A percentile compares a stretch with the other conserved stretches of the same genome.
phyloP scores from a whole-genome alignment of 371 early-diverging fungal genomes.

The Mucor circinelloides region DNA sequence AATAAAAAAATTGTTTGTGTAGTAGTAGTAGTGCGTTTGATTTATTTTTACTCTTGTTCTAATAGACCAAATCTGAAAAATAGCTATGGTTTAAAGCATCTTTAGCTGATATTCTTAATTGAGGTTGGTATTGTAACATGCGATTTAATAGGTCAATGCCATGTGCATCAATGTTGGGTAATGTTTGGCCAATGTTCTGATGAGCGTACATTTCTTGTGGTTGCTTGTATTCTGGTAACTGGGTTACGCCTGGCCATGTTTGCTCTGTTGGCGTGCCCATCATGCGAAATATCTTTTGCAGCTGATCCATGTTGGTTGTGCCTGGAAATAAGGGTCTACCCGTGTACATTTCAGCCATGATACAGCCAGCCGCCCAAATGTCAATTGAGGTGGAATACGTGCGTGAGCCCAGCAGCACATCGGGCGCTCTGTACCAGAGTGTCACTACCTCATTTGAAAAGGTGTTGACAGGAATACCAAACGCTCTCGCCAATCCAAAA shows the following conservation, averaged over 20 bases:
- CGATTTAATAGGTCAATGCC: slow-evolving; percentile 77
- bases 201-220: slow-evolving; percentile 74
- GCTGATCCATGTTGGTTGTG: slow-evolving; percentile 87
- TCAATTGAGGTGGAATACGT: slow-evolving; percentile 97
- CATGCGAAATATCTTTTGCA: slow-evolving; percentile 83
- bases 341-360: slow-evolving; percentile 93
- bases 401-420: slow-evolving; percentile 94
- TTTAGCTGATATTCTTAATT: slow-evolving; percentile 82
- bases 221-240: slow-evolving; percentile 86
- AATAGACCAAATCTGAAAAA: slow-evolving; percentile 60
- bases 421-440: slow-evolving; percentile 95
- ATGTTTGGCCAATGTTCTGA: slow-evolving; percentile 60
- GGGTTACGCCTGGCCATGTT: slow-evolving; percentile 86
- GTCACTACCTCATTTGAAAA: slow-evolving; percentile 99
- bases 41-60: slow-evolving; percentile 9
- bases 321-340: slow-evolving; percentile 97
- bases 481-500: slow-evolving; percentile 94
- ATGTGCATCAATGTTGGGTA: slow-evolving; percentile 77
- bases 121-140: slow-evolving; percentile 84
- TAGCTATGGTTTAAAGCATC: slow-evolving; percentile 81
- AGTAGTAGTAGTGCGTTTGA: not conserved
- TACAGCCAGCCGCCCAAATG: slow-evolving; percentile 99
- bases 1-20: slow-evolving; percentile 9
- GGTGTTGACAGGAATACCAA: slow-evolving; percentile 95
- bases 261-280: slow-evolving; percentile 88